Evolutionary conservation across 176 grass and related monocot species (phyloP), one percentile per base, ranked within the genome.

Genomic region (Melocanna baccifera): DNA sequence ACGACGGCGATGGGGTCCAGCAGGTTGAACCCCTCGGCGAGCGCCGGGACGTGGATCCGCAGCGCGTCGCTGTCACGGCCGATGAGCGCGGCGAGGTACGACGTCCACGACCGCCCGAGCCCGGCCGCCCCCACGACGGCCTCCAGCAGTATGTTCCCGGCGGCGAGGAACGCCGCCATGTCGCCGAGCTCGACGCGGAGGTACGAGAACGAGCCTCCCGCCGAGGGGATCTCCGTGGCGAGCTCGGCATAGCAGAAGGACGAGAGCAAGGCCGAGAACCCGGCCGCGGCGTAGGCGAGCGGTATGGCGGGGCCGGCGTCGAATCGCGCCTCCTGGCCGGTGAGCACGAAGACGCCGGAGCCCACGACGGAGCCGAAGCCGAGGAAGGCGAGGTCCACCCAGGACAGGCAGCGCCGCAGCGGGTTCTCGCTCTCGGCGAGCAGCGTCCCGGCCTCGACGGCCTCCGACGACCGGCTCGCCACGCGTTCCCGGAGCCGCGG

Each of bases 311-410:
- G 92, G 32, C 92, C 83, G 26, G 92, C 85, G 62, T 82, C 62
- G 74, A 86, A 82, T 53, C 83, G 85, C 13, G 91, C 91, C 82
- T 93, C 88, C 88, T 86, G 88, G 46, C 91, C 92, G 16, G 92
- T 94, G 69, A 94, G 81, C 58, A 88, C 82, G 77, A 93, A 93
- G 18, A 93, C 86, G 5, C 91, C 91, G 3, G 88, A 82, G 62
- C 88, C 92, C 15, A 94, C 86, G 20, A 91, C 88, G 62, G 83
- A 82, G 32, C 91, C 88, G 74, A 94, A 86, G 4, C 86, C 92
- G 4, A 94, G 83, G 56, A 84, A 79, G 22, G 80, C 69, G 2
- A 91, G 88, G 69, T 91, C 92, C 7, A 87, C n/a, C 83, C 88
- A 86, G 0, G 85, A 69, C 1, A 91, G 82, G 88, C 88, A 90